Percentiles rank a stretch among this genome's conserved stretches.
Evolutionary conservation across 495 filamentous ascomycete species (phyloP).

Genomic region (Pseudomonodictys pantanalensis): DNA sequence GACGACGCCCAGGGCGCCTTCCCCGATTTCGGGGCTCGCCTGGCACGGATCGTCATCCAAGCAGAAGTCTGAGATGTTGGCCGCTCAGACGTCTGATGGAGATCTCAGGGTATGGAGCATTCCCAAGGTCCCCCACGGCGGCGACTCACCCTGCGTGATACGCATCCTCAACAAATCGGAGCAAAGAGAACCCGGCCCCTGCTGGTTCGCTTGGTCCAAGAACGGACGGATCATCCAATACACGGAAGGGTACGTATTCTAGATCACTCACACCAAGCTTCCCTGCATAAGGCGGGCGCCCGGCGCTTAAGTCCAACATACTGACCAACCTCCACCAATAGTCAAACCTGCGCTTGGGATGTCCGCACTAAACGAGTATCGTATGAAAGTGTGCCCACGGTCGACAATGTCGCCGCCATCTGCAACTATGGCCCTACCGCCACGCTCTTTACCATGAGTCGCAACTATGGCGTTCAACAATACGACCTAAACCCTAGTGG

Average conservation of each 20-base stretch:
- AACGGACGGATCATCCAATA: constrained; percentile 94
- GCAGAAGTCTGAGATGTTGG: constrained; percentile 98
- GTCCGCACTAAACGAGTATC: constrained; percentile 93
- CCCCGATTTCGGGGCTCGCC: constrained; percentile 81
- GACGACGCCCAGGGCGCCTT: constrained; percentile 75
- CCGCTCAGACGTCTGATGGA: constrained; percentile 85
- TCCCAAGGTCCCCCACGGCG: constrained; percentile 72
- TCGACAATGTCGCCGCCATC: constrained; percentile 75
- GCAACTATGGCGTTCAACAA: constrained; percentile 86
- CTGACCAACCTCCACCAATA: constrained; percentile 44
- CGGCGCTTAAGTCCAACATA: constrained; percentile 28
- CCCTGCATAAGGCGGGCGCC: constrained; percentile 23
- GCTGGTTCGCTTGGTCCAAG: constrained; percentile 98
- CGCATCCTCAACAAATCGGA: constrained; percentile 80
- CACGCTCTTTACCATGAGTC: constrained; percentile 86
- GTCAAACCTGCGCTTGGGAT: constrained; percentile 92
- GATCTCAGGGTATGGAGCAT: constrained; percentile 97
- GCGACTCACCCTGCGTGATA: constrained; percentile 75
- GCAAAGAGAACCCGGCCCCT: constrained; percentile 68
- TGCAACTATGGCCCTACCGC: constrained; percentile 86
- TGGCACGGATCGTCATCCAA: constrained; percentile 98
- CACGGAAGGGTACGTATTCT: constrained; percentile 72
- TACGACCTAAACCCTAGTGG: constrained; percentile 74
- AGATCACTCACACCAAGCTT: constrained; percentile 16
- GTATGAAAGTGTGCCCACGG: constrained; percentile 80